These are phyloP conservation scores for Colletotrichum caudatum DNA, from an alignment of 2,329 filamentous ascomycete genomes.

Conservation along the genomic window DNA sequence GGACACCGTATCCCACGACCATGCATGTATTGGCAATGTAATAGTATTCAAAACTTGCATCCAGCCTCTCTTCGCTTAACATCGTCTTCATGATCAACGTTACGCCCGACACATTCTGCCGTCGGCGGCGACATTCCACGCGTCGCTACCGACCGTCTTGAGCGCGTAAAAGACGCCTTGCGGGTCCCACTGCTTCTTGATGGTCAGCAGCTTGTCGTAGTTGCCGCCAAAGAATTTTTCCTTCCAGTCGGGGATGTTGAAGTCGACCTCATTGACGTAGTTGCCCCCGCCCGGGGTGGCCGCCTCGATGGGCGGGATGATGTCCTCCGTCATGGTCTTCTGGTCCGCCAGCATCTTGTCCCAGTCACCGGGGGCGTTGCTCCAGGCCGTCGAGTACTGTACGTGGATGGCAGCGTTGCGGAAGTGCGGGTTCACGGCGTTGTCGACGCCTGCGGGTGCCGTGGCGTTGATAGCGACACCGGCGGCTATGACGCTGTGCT, in stretches of 20 bases:
- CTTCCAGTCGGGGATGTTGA: conserved; percentile 59
- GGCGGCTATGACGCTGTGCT: conserved; percentile 37
- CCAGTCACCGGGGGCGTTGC: conserved; percentile 40
- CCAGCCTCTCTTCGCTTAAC: background rate
- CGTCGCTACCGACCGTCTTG: conserved; percentile 64
- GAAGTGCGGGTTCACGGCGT: conserved; percentile 40
- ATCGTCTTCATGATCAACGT: background rate
- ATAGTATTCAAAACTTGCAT: background rate
- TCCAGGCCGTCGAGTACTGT: conserved; percentile 40
- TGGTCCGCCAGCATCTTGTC: conserved; percentile 35
- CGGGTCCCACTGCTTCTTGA: conserved; percentile 66
- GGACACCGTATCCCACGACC: background rate
- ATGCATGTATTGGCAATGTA: background rate
- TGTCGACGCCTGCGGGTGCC: conserved; percentile 35
- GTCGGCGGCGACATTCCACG: conserved; percentile 56
- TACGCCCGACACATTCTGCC: conserved; percentile 56
- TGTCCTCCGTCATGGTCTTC: conserved; percentile 40
- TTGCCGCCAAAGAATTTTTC: conserved; percentile 61
- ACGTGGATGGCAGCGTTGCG: conserved; percentile 40
- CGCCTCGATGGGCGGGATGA: conserved; percentile 42
- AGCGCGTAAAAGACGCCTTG: conserved; percentile 59
- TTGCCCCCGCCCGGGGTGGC: conserved; percentile 56
- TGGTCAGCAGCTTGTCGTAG: conserved; percentile 54
- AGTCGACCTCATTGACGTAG: conserved; percentile 66
- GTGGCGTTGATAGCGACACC: conserved; percentile 44